phyloP scores from a whole-genome alignment of 495 filamentous ascomycete genomes.

The Letharia lupina region DNA sequence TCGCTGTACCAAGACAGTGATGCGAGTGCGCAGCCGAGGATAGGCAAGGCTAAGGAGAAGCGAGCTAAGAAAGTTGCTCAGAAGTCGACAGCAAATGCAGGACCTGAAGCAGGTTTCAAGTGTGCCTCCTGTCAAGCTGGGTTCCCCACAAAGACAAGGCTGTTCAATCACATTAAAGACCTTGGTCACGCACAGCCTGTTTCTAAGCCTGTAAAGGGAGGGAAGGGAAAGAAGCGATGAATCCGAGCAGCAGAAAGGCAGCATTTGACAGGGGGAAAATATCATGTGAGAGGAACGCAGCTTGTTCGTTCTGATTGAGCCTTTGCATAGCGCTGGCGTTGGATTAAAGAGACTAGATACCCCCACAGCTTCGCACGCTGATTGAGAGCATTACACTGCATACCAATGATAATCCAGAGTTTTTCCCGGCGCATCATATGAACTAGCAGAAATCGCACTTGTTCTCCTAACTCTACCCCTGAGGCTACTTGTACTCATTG shows the following conservation, averaged over 20 bases:
- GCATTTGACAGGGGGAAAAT: not conserved
- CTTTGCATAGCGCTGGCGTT: constrained; percentile 15
- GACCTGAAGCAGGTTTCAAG: constrained; percentile 26
- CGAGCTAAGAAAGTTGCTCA: constrained; percentile 72
- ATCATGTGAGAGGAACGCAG: not conserved
- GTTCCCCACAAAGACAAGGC: constrained; percentile 59
- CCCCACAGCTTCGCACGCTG: not conserved
- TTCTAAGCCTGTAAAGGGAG: constrained; percentile 23
- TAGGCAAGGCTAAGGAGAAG: constrained; percentile 85
- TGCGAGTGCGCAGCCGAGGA: constrained; percentile 36
- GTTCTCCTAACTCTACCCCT: not conserved
- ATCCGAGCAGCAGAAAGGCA: not conserved
- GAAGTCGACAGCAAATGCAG: constrained; percentile 32
- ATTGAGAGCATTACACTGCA: not conserved
- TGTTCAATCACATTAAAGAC: constrained; percentile 68
- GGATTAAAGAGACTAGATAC: constrained; percentile 1
- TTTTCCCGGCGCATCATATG: not conserved
- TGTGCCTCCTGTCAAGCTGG: constrained; percentile 53
- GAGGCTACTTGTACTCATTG: not conserved
- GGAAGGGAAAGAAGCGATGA: constrained; percentile 33
- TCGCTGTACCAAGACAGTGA: constrained; percentile 23
- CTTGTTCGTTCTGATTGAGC: not conserved
- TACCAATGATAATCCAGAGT: not conserved
- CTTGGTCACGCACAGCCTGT: constrained; percentile 49
- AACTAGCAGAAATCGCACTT: not conserved